Evolutionary conservation across 2,329 filamentous ascomycete genomes (phyloP), one percentile per base, ranked within the genome.

Genomic region (Aspergillus sp.): DNA sequence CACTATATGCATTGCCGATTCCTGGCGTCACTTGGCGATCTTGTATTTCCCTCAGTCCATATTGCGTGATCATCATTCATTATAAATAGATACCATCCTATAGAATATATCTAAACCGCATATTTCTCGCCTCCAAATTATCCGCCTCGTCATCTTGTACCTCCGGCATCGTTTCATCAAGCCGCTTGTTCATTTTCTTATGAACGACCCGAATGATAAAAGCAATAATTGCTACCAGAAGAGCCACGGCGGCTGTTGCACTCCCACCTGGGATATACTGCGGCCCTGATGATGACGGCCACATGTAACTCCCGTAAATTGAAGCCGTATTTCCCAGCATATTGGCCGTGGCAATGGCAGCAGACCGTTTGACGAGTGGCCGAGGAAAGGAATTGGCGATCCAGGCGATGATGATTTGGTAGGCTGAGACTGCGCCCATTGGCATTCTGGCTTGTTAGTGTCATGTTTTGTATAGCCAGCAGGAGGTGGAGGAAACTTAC

Each of bases 361-460:
- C 66, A 8, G 70, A 70, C 26, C 70, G 70, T 55, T 73, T 74
- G 45, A 71, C 67, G 5, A 66, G 47, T 1, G 69, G 70, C 33
- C 71, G 64, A 2, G 68, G 66, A 19, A 70, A 66, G 1, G 66
- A 69, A 5, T 65, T 65, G 6, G 66, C 65, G 1, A 70, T 64
- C 69, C 70, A 73, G 7, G 65, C 66, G 2, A 73, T 59, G 12
- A 70, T 69, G n/a, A 72, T 60, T 12, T 68, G 68, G 47, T 72
- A 71, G 4, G 59, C 63, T 0, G 61, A 58, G 9, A 80, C 66
- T 0, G 74, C 70, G 0, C 77, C 75, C 65, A 79, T 73, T 0
- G 77, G 74, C 72, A 82, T 75, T 19, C 57, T 60, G 12, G 19
- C 10, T 8, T 31, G 6, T 4, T 12, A 28, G 27, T 27, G 19